These are phyloP conservation scores for Eucalyptus polybractea DNA, from an alignment of 345 rosid genomes.

Conservation along the genomic window DNA sequence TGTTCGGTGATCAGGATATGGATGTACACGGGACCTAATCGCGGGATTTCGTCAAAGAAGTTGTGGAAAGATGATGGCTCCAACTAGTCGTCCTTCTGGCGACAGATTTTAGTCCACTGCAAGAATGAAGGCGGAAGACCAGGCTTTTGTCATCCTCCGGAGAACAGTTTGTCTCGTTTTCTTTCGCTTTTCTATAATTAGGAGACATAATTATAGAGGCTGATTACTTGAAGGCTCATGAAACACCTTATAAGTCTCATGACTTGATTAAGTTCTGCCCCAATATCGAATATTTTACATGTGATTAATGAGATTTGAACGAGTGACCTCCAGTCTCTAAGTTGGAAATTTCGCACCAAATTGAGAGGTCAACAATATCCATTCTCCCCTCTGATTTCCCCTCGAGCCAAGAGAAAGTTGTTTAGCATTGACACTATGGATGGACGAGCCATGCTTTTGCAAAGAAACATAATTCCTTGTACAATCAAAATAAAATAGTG, in stretches of 20 bases:
- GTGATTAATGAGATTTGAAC: background rate
- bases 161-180: background rate
- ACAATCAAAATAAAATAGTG: background rate
- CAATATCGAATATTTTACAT: background rate
- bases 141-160: background rate
- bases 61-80: background rate
- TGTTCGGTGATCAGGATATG: background rate
- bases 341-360: rapidly evolving
- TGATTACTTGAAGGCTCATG: background rate
- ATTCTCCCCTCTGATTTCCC: background rate
- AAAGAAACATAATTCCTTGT: background rate
- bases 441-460: background rate
- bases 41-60: background rate
- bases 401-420: background rate
- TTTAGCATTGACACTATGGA: background rate
- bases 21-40: background rate
- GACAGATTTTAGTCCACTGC: background rate
- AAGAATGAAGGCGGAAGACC: background rate
- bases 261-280: background rate
- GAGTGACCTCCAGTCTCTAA: background rate
- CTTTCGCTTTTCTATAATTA: background rate
- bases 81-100: background rate
- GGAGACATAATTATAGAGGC: background rate
- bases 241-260: background rate
- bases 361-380: background rate